Percentiles rank a stretch among this genome's conserved stretches.
Conservation (phyloP, 2,329 filamentous ascomycete genomes). For the Trichoderma gracile region DNA sequence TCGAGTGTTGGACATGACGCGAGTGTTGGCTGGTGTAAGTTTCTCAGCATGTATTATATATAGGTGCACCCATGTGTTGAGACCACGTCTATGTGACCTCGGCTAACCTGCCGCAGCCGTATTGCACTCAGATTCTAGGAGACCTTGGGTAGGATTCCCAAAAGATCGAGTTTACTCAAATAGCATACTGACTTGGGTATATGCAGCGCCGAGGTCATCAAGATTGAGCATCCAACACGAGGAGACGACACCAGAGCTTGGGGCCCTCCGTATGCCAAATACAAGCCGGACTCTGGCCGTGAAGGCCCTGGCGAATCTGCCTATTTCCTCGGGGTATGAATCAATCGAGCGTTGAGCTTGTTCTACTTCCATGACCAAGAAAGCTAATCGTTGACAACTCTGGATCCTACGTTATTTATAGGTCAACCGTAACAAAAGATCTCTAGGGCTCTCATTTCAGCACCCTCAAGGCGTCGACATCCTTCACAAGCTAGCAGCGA, state of each 20-base stretch:
- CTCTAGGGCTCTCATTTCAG: conserved; percentile 86
- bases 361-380: background rate
- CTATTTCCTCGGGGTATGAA: conserved; percentile 78
- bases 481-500: conserved; percentile 77
- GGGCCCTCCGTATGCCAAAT: conserved; percentile 90
- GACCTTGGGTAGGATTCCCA: conserved; percentile 73
- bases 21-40: conserved; percentile 89
- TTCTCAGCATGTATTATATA: background rate
- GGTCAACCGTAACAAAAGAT: conserved; percentile 98
- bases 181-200: background rate
- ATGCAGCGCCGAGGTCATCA: conserved; percentile 87
- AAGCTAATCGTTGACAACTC: background rate
- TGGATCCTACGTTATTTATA: conserved; percentile 39
- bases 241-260: conserved; percentile 95
- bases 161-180: background rate
- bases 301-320: conserved; percentile 85
- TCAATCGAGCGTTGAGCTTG: background rate
- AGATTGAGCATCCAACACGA: conserved; percentile 87
- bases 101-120: conserved; percentile 63
- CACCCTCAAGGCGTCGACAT: conserved; percentile 81
- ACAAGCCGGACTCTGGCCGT: conserved; percentile 59
- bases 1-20: conserved; percentile 92
- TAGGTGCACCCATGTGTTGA: background rate
- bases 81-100: background rate
- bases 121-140: conserved; percentile 94